phyloP scores from a whole-genome alignment of 2,329 filamentous ascomycete genomes.

The Colletotrichum viniferum region DNA sequence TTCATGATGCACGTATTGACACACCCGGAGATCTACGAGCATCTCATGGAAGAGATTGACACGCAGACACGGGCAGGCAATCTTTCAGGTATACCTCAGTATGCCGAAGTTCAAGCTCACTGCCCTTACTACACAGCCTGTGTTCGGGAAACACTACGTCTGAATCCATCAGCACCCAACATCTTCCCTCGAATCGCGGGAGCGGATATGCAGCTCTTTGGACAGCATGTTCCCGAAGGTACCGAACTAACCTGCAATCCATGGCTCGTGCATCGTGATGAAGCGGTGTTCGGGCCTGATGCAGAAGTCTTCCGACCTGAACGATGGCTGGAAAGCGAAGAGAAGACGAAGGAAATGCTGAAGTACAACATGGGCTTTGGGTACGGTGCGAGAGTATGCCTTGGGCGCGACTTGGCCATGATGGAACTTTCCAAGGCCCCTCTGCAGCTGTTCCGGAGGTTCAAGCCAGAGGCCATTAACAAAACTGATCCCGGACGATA shows the following conservation, averaged over 20 bases:
- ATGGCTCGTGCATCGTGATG: constrained; percentile 43
- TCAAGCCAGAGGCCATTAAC: constrained; percentile 34
- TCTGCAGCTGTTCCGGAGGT: constrained; percentile 45
- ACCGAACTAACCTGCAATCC: constrained; percentile 44
- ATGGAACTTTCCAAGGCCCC: constrained; percentile 57
- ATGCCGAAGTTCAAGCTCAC: constrained; percentile 43
- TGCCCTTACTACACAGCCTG: constrained; percentile 54
- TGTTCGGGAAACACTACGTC: constrained; percentile 53
- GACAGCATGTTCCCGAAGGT: constrained; percentile 36
- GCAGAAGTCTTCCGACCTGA: constrained; percentile 51
- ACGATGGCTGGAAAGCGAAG: constrained; percentile 48
- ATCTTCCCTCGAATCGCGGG: constrained; percentile 51
- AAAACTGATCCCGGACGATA: constrained; percentile 35
- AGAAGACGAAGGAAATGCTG: constrained; percentile 42
- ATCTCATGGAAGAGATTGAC: constrained; percentile 52
- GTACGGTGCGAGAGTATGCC: constrained; percentile 50
- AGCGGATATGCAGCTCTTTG: constrained; percentile 32
- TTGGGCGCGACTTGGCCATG: constrained; percentile 54
- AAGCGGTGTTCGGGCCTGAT: constrained; percentile 43
- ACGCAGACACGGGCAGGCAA: constrained; percentile 34
- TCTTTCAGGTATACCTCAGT: constrained; percentile 39
- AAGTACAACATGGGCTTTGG: constrained; percentile 56
- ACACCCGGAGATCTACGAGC: constrained; percentile 43
- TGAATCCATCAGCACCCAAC: constrained; percentile 55
- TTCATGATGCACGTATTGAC: constrained; percentile 47